Evolutionary conservation across 306 rosid genomes (phyloP), one percentile per base, ranked within the genome.

Genomic region (Cucurbita pepo): DNA sequence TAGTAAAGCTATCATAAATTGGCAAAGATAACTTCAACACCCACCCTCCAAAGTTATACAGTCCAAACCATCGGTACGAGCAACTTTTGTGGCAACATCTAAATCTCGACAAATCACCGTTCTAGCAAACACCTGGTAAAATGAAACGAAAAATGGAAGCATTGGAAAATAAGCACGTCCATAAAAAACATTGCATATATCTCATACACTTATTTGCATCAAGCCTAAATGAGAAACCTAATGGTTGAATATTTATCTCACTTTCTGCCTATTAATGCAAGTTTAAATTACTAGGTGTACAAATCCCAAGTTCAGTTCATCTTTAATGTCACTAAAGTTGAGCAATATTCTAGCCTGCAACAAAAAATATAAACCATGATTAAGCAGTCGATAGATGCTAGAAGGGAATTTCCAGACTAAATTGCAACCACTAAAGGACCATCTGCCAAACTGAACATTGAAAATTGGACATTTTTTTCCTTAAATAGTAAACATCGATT

Each of bases 31-130:
- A 75, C 53, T 64, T 62, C 56, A 58, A 36, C 52, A 38, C 85
- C 73, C 59, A 94, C 98, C 98, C 86, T 90, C 98, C 80, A 94
- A 72, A 61, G 98, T 94, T 81, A 94, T 94, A 83, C 98, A 94
- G 84, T 94, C 97, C 82, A 94, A 82, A 75, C 88, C 94, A 81
- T 90, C 91, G 7, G 73, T 76, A 15, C 96, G 96, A 75, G 98
- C 96, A 82, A 94, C 94, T 84, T 82, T 86, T 63, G 96, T 87
- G 30, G 98, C 97, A 81, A 94, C 98, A 72, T 94, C 98, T 79
- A 94, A 69, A 84, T 94, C 91, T 73, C 91, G 85, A 82, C 98
- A 94, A 60, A 94, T 81, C 78, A 94, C 98, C 6, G 98, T 94
- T 81, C 98, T 90, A 47, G 92, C 92, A 85, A 94, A 94, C 44